A percentile compares a stretch with the other conserved stretches of the same genome.
phyloP scores from a whole-genome alignment of 2,329 filamentous ascomycete genomes.

The Trichophyton benhamiae region DNA sequence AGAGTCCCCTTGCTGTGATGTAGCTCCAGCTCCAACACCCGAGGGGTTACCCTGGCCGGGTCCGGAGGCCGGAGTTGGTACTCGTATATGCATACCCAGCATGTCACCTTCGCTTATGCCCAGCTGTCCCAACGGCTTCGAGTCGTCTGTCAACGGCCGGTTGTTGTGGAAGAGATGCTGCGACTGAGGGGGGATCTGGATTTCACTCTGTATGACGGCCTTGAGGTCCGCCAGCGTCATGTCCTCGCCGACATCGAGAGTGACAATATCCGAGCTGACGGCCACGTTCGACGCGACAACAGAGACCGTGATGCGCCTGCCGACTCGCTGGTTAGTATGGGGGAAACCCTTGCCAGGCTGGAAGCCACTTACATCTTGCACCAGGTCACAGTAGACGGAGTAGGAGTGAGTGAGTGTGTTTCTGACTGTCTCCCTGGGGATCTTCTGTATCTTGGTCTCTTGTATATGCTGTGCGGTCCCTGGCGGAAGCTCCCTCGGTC shows the following conservation, averaged over 20 bases:
- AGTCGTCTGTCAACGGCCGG: conserved; percentile 60
- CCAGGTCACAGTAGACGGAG: neutral
- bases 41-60: neutral
- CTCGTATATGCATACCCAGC: conserved; percentile 66
- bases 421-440: too few species aligned
- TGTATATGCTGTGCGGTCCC: neutral
- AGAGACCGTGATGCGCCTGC: conserved; percentile 76
- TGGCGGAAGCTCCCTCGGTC: neutral
- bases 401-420: neutral
- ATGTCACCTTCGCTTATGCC: conserved; percentile 81
- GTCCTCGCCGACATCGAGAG: conserved; percentile 67
- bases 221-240: conserved; percentile 79
- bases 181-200: conserved; percentile 54
- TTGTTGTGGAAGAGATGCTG: conserved; percentile 91
- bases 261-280: conserved; percentile 61
- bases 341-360: neutral
- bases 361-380: neutral
- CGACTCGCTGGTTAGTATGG: neutral
- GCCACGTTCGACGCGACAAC: conserved; percentile 61
- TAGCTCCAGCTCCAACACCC: neutral
- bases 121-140: conserved; percentile 68
- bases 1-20: conserved; percentile 11
- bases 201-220: conserved; percentile 76
- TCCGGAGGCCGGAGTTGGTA: conserved; percentile 19
- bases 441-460: too few species aligned